Percentiles rank a stretch among this genome's conserved stretches.
Evolutionary conservation across 2,329 filamentous ascomycete genomes (phyloP).

Genomic region (Beauveria scarabaeidicola): DNA sequence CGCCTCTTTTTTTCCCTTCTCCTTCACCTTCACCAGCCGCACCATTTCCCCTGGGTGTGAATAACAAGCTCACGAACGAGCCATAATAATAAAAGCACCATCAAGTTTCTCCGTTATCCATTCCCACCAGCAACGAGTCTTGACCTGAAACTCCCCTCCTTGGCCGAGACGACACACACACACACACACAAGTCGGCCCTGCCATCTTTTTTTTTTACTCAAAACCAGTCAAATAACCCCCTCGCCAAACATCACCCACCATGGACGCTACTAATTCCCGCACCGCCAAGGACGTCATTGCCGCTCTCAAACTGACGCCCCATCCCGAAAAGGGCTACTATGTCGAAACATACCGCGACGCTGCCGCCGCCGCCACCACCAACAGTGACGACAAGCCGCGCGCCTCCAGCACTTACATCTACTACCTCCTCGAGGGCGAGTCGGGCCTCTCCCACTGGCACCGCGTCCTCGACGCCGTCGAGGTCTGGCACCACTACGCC

Average conservation of each 20-base stretch:
- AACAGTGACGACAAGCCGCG: conserved; percentile 38
- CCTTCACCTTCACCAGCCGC: background rate
- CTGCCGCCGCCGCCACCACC: conserved; percentile 14
- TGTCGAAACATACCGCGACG: conserved; percentile 38
- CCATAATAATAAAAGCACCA: background rate
- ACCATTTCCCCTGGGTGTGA: too few species aligned
- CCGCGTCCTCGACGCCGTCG: conserved; percentile 36
- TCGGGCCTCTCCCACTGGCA: conserved; percentile 40
- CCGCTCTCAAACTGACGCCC: conserved; percentile 31
- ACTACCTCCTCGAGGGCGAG: conserved; percentile 41
- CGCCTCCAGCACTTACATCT: conserved; percentile 40
- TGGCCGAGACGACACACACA: too few species aligned
- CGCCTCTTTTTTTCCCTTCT: background rate
- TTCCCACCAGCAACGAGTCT: background rate
- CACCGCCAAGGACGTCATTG: conserved; percentile 35
- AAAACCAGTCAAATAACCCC: background rate
- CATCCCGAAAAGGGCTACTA: conserved; percentile 43
- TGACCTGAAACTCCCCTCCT: too few species aligned
- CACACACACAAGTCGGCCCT: background rate
- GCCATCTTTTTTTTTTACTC: background rate
- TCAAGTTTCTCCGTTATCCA: background rate
- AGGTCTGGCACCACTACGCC: conserved; percentile 47
- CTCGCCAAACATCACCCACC: background rate
- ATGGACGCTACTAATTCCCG: conserved; percentile 16
- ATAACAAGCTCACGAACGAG: background rate